Evolutionary conservation across 2,329 filamentous ascomycete species (phyloP), one percentile per base, ranked within the genome.

Genomic region (Raffaelea albimanens): DNA sequence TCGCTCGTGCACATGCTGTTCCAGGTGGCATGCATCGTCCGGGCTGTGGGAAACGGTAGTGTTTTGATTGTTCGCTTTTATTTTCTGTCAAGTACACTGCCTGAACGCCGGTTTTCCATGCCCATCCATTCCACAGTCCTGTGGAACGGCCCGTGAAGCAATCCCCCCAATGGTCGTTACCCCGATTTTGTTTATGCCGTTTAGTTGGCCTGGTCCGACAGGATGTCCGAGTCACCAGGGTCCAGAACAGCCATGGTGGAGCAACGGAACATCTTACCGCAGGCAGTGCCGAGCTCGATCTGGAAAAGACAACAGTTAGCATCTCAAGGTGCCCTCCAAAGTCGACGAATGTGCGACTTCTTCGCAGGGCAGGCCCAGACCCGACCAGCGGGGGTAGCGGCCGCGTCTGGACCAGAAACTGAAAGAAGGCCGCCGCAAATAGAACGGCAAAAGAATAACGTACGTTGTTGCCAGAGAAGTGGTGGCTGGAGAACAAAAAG

Each of bases 381-480:
- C 61, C 46, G 38, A 44, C 41, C 46, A 38, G 29, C 18, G 11
- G 19, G n/a, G 19, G 19, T 7, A 13, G 21, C 33, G 10, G 39
- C 45, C 56, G 54, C 50, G 48, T 66, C 55, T 48, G 53, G 59
- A 57, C 52, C 46, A 52, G 51, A 53, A 52, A 48, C 51, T 53
- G 55, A 46, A 53, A 58, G 46, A 53, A 47, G 45, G 22, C 45
- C 19, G 22, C n/a, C 18, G 21, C 19, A 20, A 36, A 23, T n/a
- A 21, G 14, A 39, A 16, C 5, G 14, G 10, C 29, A 22, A 16
- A 40, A 33, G 19, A 33, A 40, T 40, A 49, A 88, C 91, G 85
- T 84, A 97, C 91, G 82, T 97, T 97, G 84, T 94, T 95, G 65
- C 93, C 93, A 61, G 80, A 80, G 77, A 96, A 97, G 80, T 98